A percentile compares a stretch with the other conserved stretches of the same genome.
These are phyloP conservation scores for Termitomyces sp. DNA, from an alignment of 768 basidiomycete genomes.

Conservation along the genomic window DNA sequence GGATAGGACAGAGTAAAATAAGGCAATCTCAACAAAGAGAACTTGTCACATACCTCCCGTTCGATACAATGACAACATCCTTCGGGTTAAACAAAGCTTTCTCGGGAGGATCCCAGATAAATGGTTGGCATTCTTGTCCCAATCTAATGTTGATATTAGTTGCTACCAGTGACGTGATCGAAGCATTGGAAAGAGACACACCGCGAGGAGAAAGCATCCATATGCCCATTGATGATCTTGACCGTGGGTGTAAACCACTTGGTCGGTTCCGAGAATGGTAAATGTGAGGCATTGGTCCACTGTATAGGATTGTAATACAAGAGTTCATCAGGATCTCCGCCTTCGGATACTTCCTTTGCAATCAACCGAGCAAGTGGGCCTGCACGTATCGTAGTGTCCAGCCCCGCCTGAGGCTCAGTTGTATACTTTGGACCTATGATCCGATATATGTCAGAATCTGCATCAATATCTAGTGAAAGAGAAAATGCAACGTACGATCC, in stretches of 20 bases:
- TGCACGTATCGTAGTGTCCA: slow-evolving; percentile 44
- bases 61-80: slow-evolving; percentile 48
- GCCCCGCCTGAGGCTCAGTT: slow-evolving; percentile 49
- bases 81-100: slow-evolving; percentile 41
- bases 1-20: background rate
- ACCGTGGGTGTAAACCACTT: slow-evolving; percentile 43
- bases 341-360: slow-evolving; percentile 33
- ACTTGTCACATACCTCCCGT: slow-evolving; percentile 33
- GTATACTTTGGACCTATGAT: slow-evolving; percentile 48
- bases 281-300: slow-evolving; percentile 43
- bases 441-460: slow-evolving; percentile 15
- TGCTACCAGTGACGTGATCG: background rate
- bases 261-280: slow-evolving; percentile 30
- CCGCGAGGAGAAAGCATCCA: slow-evolving; percentile 48
- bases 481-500: slow-evolving; percentile 26
- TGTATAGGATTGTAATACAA: slow-evolving; percentile 44
- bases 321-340: slow-evolving; percentile 36
- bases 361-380: slow-evolving; percentile 45
- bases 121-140: slow-evolving; percentile 41
- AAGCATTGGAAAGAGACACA: slow-evolving; percentile 8
- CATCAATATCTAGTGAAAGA: background rate
- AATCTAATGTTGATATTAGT: slow-evolving; percentile 22
- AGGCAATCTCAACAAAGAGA: background rate
- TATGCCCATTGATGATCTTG: slow-evolving; percentile 38
- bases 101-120: slow-evolving; percentile 26